Evolutionary conservation across 352 stramenopile genomes (phyloP).

Genomic region (Blastocystis hominis): DNA sequence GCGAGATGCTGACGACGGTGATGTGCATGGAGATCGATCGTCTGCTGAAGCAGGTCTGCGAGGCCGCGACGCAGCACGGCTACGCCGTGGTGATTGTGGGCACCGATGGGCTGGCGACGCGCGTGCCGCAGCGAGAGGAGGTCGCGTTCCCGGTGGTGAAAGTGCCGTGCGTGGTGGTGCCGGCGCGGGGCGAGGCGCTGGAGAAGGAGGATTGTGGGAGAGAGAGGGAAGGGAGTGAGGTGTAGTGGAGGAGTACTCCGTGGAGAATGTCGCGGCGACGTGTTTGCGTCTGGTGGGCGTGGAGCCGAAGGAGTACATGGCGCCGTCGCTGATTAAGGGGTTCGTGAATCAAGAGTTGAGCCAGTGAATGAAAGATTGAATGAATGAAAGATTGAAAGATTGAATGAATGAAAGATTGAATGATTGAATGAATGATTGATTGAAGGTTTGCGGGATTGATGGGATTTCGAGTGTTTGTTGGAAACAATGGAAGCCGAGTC

Average conservation of each 20-base stretch:
- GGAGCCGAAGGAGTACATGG: not conserved
- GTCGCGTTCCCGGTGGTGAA: not conserved
- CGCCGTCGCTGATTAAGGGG: not conserved
- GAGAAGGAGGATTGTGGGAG: not conserved
- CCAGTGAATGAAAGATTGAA: not conserved
- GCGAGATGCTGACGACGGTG: not conserved
- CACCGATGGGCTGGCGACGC: not conserved
- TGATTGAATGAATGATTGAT: not conserved
- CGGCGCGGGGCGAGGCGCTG: not conserved
- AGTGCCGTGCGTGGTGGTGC: not conserved
- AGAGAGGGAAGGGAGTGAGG: not conserved
- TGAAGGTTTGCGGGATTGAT: not conserved
- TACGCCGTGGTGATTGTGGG: conserved; percentile 7
- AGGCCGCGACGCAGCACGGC: not conserved
- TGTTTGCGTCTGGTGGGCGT: conserved; percentile 12
- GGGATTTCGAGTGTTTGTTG: not conserved
- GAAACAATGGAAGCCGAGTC: not conserved
- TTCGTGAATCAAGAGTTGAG: not conserved
- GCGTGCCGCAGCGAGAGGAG: not conserved
- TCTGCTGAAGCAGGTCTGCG: not conserved
- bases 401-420: not conserved
- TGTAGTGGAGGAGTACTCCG: conserved; percentile 3
- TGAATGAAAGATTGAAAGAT: not conserved
- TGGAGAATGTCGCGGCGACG: conserved; percentile 39
- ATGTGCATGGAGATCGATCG: conserved; percentile 31